Percentiles rank a stretch among this genome's conserved stretches.
These are phyloP conservation scores for Sclerospora graminicola DNA, from an alignment of 352 stramenopile species.

Conservation along the genomic window DNA sequence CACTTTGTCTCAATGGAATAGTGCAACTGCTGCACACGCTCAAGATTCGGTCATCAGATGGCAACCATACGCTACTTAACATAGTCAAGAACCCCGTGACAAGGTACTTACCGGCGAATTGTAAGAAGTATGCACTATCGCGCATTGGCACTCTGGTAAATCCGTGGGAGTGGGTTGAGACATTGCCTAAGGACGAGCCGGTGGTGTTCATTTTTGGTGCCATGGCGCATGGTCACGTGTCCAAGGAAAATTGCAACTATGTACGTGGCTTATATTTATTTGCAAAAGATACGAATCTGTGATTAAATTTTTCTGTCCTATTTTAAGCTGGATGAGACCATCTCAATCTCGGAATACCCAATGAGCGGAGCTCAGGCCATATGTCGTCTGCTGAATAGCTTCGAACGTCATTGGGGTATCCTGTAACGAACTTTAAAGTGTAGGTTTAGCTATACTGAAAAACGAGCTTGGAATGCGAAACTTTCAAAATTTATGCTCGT, in stretches of 20 bases:
- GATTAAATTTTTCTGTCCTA: slow-evolving; percentile 4
- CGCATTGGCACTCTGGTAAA: slow-evolving; percentile 91
- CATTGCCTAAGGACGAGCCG: slow-evolving; percentile 84
- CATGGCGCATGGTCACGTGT: slow-evolving; percentile 95
- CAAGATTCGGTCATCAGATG: slow-evolving; percentile 98
- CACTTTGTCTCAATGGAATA: slow-evolving; percentile 31
- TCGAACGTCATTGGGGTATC: slow-evolving; percentile 98
- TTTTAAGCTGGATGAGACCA: slow-evolving; percentile 89
- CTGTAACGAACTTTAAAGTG: slow-evolving; percentile 60
- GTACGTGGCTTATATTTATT: slow-evolving; percentile 30
- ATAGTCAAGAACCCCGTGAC: slow-evolving; percentile 99
- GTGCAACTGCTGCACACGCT: slow-evolving; percentile 99
- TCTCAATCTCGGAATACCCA: slow-evolving; percentile 97
- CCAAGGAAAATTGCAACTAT: slow-evolving; percentile 95
- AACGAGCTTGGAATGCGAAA: too few species aligned
- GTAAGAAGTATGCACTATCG: slow-evolving; percentile 92
- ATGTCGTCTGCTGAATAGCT: slow-evolving; percentile 92
- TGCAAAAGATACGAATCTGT: not conserved
- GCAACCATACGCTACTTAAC: slow-evolving; percentile 95
- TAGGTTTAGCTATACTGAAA: too few species aligned
- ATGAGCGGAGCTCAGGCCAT: slow-evolving; percentile 95
- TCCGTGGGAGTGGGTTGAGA: slow-evolving; percentile 90
- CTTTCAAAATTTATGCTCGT: too few species aligned
- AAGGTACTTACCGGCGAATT: slow-evolving; percentile 93
- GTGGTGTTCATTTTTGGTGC: slow-evolving; percentile 97